These are phyloP conservation scores for Prunus mongolica DNA, from an alignment of 306 rosid genomes.

Conservation along the genomic window DNA sequence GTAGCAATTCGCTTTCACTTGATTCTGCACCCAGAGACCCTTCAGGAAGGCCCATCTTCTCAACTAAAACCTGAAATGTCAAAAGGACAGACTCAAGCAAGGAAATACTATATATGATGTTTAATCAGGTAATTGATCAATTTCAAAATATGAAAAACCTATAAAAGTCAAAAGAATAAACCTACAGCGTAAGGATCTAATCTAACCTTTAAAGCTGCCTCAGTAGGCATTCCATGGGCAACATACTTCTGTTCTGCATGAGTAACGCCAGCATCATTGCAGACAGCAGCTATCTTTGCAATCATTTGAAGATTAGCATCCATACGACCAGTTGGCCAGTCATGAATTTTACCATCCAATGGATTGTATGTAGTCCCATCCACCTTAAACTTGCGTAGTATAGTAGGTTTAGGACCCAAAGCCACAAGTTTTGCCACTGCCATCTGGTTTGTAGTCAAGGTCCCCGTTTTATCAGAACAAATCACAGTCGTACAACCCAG, in stretches of 20 bases:
- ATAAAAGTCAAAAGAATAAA: background rate
- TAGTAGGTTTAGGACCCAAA: slow-evolving; percentile 40
- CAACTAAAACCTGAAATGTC: slow-evolving; percentile 65
- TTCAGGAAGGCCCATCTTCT: slow-evolving; percentile 87
- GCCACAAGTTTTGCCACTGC: slow-evolving; percentile 69
- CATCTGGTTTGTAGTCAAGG: slow-evolving; percentile 74
- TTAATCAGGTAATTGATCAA: background rate
- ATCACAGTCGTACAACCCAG: slow-evolving; percentile 52
- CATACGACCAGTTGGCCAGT: slow-evolving; percentile 51
- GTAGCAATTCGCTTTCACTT: slow-evolving; percentile 30
- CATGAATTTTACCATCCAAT: slow-evolving; percentile 55
- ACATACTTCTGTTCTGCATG: slow-evolving; percentile 54
- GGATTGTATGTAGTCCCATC: slow-evolving; percentile 78
- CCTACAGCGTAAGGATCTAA: background rate
- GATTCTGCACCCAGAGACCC: slow-evolving; percentile 29
- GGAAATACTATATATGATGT: background rate
- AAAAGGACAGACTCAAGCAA: background rate
- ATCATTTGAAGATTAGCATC: slow-evolving; percentile 70
- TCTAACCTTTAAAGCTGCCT: slow-evolving; percentile 67
- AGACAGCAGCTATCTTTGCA: slow-evolving; percentile 64
- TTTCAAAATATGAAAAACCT: background rate
- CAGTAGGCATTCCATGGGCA: slow-evolving; percentile 74
- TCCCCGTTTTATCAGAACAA: slow-evolving; percentile 51
- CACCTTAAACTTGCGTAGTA: slow-evolving; percentile 52
- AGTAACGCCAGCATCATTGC: slow-evolving; percentile 62